Evolutionary conservation across 345 rosid genomes (phyloP).

Genomic region (Abelmoschus esculentus): DNA sequence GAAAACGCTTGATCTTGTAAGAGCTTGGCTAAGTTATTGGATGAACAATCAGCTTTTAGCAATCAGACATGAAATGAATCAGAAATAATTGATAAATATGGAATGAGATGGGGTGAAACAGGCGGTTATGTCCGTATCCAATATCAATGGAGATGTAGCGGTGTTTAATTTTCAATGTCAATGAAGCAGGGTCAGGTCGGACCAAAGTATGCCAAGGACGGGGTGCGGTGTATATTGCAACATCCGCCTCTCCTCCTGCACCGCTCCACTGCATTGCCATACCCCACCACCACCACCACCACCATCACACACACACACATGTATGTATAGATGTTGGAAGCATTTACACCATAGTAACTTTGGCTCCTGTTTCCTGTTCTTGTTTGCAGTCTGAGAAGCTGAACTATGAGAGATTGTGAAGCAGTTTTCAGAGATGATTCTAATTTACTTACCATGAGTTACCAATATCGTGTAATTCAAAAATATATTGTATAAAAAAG

Average conservation of each 20-base stretch:
- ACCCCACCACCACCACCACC: not conserved
- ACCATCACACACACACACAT: too few species aligned
- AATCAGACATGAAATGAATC: too few species aligned
- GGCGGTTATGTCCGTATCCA: not conserved
- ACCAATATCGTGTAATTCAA: too few species aligned
- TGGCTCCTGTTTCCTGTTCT: not conserved
- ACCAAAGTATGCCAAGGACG: not conserved
- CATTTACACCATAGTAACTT: not conserved
- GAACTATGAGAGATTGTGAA: slow-evolving; percentile 19
- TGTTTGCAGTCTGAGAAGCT: slow-evolving; percentile 75
- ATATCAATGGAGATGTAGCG: too few species aligned
- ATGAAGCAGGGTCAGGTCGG: not conserved
- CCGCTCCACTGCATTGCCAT: not conserved
- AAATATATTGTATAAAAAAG: too few species aligned
- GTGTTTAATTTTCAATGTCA: too few species aligned
- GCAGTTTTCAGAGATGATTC: not conserved
- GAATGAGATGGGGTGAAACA: not conserved
- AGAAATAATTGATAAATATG: not conserved
- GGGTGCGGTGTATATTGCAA: not conserved
- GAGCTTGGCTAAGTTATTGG: not conserved
- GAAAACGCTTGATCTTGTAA: not conserved
- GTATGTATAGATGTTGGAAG: not conserved
- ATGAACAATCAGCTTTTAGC: too few species aligned
- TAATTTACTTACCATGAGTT: too few species aligned
- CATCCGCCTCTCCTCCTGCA: not conserved